Base-by-base conservation (phyloP, 352 stramenopile genomes). In the Phytophthora pseudosyringae region DNA sequence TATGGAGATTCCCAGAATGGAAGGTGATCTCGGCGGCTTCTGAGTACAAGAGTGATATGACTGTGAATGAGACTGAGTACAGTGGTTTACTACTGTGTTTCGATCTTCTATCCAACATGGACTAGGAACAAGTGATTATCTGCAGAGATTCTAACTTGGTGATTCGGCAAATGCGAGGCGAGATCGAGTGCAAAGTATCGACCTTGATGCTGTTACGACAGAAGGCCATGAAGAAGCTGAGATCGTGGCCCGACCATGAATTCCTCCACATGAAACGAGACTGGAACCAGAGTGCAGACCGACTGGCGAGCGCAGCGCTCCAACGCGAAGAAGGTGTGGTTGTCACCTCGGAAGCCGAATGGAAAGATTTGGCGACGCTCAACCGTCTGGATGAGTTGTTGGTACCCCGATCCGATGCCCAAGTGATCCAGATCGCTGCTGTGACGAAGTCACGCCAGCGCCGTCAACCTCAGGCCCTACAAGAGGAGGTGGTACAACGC, bases 71-170 rank as follows among this genome's bases (percentile, higher is more conserved):
- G n/a, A n/a, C n/a, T n/a, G 10, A 7, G 35, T 3, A 21, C 13
- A 12, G 15, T 55, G 5, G n/a, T n/a, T n/a, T n/a, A n/a, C n/a
- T n/a, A n/a, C n/a, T n/a, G n/a, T 41, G 31, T 18, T 13, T 63
- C 6, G 45, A 59, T 15, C 28, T 59, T 2, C 5, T 59, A 6
- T 5, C 12, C 13, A 11, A 26, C 0, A 7, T 51, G 41, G 43
- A 35, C 5, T 3, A 11, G 11, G 21, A 16, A 5, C 25, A 36
- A 0, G 29, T 59, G 0, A 10, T 69, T 0, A 41, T 69, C 11
- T 58, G 60, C 13, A 45, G 41, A 3, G 43, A 67, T 8, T 60
- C 59, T 1, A 59, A 50, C 12, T 31, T 66, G 12, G 44, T 59
- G 11, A 53, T 54, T 29, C 43, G 35, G 8, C 41, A 62, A 21